These are phyloP conservation scores for Schizonepeta tenuifolia DNA, from an alignment of 257 asterid species.

Conservation along the genomic window DNA sequence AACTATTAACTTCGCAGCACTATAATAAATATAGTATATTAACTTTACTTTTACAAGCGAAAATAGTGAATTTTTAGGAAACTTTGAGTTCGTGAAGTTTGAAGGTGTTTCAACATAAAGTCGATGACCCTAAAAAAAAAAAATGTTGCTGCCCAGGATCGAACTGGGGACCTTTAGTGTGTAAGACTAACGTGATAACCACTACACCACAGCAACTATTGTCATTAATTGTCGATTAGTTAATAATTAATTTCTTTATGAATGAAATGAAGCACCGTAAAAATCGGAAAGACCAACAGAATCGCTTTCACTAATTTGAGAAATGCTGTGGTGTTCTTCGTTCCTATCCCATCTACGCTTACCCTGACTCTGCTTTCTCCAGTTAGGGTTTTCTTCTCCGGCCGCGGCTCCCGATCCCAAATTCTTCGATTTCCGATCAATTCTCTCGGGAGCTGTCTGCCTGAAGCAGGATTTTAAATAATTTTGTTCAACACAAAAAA, in stretches of 20 bases:
- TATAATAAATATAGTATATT: too few relatives aligned
- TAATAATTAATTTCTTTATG: too few relatives aligned
- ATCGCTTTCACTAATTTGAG: background rate
- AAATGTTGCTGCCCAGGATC: conserved; percentile 73
- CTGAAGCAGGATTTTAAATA: background rate
- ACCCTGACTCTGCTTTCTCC: conserved; percentile 36
- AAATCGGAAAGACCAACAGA: background rate
- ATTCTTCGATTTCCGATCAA: conserved; percentile 2
- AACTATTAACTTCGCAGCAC: too few relatives aligned
- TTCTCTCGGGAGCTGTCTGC: conserved; percentile 6
- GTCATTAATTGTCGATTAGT: background rate
- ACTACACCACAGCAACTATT: conserved; percentile 52
- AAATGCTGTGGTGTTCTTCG: background rate
- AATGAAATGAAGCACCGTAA: background rate
- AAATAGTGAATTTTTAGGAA: too few relatives aligned
- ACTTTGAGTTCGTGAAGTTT: too few relatives aligned
- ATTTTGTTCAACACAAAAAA: background rate
- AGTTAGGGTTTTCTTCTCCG: conserved; percentile 37
- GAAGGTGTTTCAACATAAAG: too few relatives aligned
- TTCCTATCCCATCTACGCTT: conserved; percentile 25
- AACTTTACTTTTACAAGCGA: too few relatives aligned
- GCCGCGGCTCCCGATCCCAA: conserved; percentile 18
- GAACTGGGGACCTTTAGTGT: conserved; percentile 87
- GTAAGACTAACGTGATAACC: conserved; percentile 57
- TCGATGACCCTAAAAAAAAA: too few relatives aligned